Evolutionary conservation across 2,329 filamentous ascomycete genomes (phyloP).

Genomic region (Neurospora sp.): DNA sequence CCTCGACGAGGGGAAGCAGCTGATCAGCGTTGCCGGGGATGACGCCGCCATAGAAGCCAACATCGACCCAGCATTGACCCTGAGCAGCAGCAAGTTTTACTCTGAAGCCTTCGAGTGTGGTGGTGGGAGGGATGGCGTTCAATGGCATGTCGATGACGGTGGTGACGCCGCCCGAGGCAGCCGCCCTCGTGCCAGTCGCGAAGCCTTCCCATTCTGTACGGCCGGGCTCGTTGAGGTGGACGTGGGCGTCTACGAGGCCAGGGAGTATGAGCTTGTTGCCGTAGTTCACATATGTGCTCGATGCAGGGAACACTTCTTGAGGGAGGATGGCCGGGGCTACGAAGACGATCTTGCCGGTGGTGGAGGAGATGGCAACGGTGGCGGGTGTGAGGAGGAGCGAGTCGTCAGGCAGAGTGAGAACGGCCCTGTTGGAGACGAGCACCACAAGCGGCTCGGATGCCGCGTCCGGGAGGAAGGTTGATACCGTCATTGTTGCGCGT

Average conservation of each 20-base stretch:
- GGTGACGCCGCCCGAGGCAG: slow-evolving; percentile 90
- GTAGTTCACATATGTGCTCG: slow-evolving; percentile 70
- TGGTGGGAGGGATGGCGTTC: slow-evolving; percentile 94
- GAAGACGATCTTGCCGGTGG: slow-evolving; percentile 75
- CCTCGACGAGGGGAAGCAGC: slow-evolving; percentile 69
- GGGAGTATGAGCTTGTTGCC: slow-evolving; percentile 78
- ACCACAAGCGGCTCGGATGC: slow-evolving; percentile 47
- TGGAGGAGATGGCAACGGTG: slow-evolving; percentile 68
- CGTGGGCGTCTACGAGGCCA: slow-evolving; percentile 90
- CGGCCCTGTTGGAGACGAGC: slow-evolving; percentile 72
- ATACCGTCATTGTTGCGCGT: slow-evolving; percentile 22
- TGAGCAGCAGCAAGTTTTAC: slow-evolving; percentile 78
- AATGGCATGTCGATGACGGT: slow-evolving; percentile 97
- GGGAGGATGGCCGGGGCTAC: slow-evolving; percentile 69
- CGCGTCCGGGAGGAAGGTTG: slow-evolving; percentile 15
- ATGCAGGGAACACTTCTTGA: slow-evolving; percentile 59
- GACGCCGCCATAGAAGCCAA: slow-evolving; percentile 95
- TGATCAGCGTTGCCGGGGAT: slow-evolving; percentile 81
- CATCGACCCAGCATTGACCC: slow-evolving; percentile 94
- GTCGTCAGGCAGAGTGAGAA: slow-evolving; percentile 61
- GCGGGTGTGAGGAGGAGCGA: slow-evolving; percentile 62
- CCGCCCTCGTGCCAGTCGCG: slow-evolving; percentile 85
- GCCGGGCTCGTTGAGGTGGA: slow-evolving; percentile 94
- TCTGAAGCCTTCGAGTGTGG: slow-evolving; percentile 69
- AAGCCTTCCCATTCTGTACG: slow-evolving; percentile 98